Evolutionary conservation across 2,329 filamentous ascomycete genomes (phyloP).

Genomic region (Diplodia seriata): DNA sequence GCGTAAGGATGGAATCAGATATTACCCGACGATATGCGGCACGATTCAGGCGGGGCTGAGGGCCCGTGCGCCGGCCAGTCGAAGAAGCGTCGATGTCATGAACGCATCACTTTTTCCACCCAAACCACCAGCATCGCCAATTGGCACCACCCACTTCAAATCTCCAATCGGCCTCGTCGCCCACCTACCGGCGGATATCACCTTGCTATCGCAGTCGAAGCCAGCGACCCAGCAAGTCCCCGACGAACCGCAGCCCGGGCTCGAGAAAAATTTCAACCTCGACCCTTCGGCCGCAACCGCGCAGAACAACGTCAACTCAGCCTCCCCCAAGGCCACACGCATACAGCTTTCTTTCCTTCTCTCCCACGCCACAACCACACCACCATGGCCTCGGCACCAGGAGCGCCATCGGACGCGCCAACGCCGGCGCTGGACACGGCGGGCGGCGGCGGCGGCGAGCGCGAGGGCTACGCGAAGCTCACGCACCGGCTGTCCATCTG

Average conservation of each 20-base stretch:
- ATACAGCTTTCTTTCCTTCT: no score
- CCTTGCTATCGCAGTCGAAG: background rate
- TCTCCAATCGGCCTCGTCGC: background rate
- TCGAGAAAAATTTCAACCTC: background rate
- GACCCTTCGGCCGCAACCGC: background rate
- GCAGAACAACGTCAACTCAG: background rate
- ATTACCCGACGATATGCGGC: conserved; percentile 1
- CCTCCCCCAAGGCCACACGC: background rate
- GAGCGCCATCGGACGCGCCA: conserved; percentile 1
- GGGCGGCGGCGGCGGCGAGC: background rate
- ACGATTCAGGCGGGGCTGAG: background rate
- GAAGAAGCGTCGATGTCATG: conserved; percentile 15
- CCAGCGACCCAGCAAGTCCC: background rate
- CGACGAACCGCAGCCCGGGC: background rate
- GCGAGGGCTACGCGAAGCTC: conserved; percentile 41
- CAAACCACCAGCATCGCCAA: background rate
- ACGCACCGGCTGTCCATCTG: conserved; percentile 57
- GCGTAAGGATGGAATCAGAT: no score
- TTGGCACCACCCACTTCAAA: background rate
- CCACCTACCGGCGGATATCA: background rate
- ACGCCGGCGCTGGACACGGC: background rate
- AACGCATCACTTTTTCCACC: conserved; percentile 18
- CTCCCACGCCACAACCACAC: background rate
- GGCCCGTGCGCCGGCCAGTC: background rate
- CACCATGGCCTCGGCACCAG: conserved; percentile 10